Percentiles rank a stretch among this genome's conserved stretches.
phyloP scores from a whole-genome alignment of 169 alveolate species.

The Cryptosporidium andersoni region DNA sequence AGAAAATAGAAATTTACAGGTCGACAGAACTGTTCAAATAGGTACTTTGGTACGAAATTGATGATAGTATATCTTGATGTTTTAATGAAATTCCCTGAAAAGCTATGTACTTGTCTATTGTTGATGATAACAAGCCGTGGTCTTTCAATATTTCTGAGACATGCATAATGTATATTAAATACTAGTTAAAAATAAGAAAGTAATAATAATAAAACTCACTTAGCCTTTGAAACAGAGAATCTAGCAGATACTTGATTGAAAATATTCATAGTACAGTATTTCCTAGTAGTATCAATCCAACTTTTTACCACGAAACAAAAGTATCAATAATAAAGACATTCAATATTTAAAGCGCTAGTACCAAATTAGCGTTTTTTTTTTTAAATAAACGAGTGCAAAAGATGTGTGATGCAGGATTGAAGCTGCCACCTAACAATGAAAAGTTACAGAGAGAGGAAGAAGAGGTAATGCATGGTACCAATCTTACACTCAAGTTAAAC shows the following conservation, averaged over 20 bases:
- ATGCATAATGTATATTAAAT: not conserved
- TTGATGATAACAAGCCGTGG: slow-evolving; percentile 67
- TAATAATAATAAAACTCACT: slow-evolving; percentile 11
- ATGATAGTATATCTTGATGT: slow-evolving; percentile 76
- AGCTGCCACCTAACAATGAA: slow-evolving; percentile 65
- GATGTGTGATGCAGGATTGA: slow-evolving; percentile 69
- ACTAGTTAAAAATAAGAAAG: not conserved
- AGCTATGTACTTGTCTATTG: slow-evolving; percentile 64
- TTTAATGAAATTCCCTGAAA: slow-evolving; percentile 56
- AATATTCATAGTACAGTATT: not conserved
- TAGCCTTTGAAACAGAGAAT: slow-evolving; percentile 57
- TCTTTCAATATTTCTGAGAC: slow-evolving; percentile 5
- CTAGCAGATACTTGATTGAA: slow-evolving; percentile 41
- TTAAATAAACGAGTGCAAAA: slow-evolving; percentile 1
- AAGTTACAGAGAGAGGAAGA: slow-evolving; percentile 54
- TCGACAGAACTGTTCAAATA: slow-evolving; percentile 77
- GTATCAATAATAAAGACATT: too few relatives aligned
- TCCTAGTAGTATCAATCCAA: too few relatives aligned
- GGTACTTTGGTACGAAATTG: slow-evolving; percentile 76
- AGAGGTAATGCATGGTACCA: slow-evolving; percentile 41
- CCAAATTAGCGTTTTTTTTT: not conserved
- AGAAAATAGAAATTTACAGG: slow-evolving; percentile 78
- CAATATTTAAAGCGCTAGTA: too few relatives aligned
- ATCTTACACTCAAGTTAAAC: slow-evolving; percentile 43
- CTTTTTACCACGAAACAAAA: too few relatives aligned